Evolutionary conservation across 192 early-diverging fungal genomes (phyloP).

Genomic region (Nowakowskiella sp.): DNA sequence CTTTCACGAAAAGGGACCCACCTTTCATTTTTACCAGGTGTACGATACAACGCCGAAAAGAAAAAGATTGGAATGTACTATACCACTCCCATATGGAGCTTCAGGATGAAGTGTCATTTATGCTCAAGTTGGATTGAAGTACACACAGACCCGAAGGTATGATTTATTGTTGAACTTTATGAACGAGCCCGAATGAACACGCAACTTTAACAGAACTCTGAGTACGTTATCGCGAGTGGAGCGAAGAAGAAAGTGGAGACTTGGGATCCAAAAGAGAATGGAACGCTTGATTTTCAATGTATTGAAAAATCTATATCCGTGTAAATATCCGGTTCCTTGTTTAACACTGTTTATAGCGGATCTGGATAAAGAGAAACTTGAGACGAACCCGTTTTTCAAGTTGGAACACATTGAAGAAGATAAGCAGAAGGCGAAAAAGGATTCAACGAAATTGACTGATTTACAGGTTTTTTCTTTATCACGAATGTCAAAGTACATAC

Average conservation of each 20-base stretch:
- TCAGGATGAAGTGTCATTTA: conserved; percentile 90
- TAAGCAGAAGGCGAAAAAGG: conserved; percentile 35
- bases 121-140: conserved; percentile 83
- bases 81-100: conserved; percentile 75
- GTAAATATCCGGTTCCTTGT: neutral
- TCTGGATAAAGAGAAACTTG: conserved; percentile 34
- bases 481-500: conserved; percentile 1
- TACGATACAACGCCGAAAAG: conserved; percentile 93
- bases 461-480: conserved; percentile 36
- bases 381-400: conserved; percentile 42
- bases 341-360: conserved; percentile 24
- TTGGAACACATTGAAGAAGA: conserved; percentile 55
- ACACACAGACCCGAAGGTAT: conserved; percentile 87
- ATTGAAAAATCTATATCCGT: conserved; percentile 6
- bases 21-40: conserved; percentile 41
- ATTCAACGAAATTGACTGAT: conserved; percentile 39
- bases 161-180: neutral
- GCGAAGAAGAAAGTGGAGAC: conserved; percentile 69
- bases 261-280: conserved; percentile 58
- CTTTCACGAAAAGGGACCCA: conserved; percentile 3
- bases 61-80: conserved; percentile 84
- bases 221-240: conserved; percentile 61
- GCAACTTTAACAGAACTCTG: conserved; percentile 41
- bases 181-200: neutral
- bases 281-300: conserved; percentile 57